phyloP scores from a whole-genome alignment of 768 basidiomycete species.

The Suillus placidus region DNA sequence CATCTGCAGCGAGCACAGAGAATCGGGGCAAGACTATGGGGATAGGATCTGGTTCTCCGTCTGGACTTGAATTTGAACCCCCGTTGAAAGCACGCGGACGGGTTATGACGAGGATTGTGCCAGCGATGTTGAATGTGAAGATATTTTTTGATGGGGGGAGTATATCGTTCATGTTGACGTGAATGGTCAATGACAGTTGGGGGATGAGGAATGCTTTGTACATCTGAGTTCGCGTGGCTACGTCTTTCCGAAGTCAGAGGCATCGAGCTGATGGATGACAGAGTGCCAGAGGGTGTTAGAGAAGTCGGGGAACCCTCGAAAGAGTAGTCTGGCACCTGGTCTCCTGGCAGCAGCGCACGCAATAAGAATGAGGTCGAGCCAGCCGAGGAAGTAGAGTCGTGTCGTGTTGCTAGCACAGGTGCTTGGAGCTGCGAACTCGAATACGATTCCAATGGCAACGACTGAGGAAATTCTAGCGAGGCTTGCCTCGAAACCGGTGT shows the following conservation, averaged over 20 bases:
- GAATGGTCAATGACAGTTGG: slow-evolving; percentile 66
- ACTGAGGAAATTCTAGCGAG: slow-evolving; percentile 49
- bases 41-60: slow-evolving; percentile 41
- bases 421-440: slow-evolving; percentile 24
- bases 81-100: slow-evolving; percentile 33
- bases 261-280: slow-evolving; percentile 44
- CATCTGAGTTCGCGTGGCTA: slow-evolving; percentile 43
- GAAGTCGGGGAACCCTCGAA: slow-evolving; percentile 68
- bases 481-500: slow-evolving; percentile 47
- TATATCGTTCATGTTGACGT: slow-evolving; percentile 81
- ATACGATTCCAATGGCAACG: slow-evolving; percentile 20
- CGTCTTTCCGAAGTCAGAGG: slow-evolving; percentile 35
- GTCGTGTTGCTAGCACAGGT: slow-evolving; percentile 35
- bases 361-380: slow-evolving; percentile 64
- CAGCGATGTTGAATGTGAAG: slow-evolving; percentile 68
- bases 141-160: slow-evolving; percentile 62
- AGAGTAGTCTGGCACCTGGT: slow-evolving; percentile 69
- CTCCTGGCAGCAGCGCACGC: slow-evolving; percentile 71
- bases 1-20: slow-evolving; percentile 67
- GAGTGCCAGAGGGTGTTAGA: slow-evolving; percentile 43
- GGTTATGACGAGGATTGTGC: slow-evolving; percentile 63
- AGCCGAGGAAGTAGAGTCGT: slow-evolving; percentile 40
- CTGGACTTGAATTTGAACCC: slow-evolving; percentile 21
- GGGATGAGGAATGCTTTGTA: slow-evolving; percentile 22
- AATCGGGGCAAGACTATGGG: slow-evolving; percentile 70